A percentile compares a stretch with the other conserved stretches of the same genome.
phyloP scores from a whole-genome alignment of 1,284 basidiomycete genomes.

The Gomphus sp. region DNA sequence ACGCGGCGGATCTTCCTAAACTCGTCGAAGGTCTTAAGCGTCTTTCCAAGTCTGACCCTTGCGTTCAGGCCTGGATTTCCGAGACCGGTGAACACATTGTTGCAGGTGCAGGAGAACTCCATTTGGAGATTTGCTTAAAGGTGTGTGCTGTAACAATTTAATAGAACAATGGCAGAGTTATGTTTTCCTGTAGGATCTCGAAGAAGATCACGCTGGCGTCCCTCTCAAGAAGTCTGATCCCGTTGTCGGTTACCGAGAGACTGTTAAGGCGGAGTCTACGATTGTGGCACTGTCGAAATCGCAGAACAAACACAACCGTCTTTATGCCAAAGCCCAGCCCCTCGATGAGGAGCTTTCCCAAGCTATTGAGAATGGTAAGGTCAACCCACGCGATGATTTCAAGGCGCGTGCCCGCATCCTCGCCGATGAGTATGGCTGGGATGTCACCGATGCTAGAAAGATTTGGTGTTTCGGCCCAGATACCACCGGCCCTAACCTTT shows the following conservation, averaged over 20 bases:
- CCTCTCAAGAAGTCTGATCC: conserved; percentile 99
- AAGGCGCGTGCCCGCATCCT: conserved; percentile 93
- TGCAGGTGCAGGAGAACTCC: conserved; percentile 98
- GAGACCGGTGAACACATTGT: conserved; percentile 98
- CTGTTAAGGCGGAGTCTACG: conserved; percentile 91
- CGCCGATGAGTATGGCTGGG: conserved; percentile 97
- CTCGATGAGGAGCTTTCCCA: conserved; percentile 90
- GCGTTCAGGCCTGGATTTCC: conserved; percentile 92
- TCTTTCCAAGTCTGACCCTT: conserved; percentile 99
- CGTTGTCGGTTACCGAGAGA: conserved; percentile 98
- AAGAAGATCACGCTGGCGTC: conserved; percentile 99
- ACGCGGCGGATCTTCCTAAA: conserved; percentile 97
- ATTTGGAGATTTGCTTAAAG: conserved; percentile 99
- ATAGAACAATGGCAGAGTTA: neutral
- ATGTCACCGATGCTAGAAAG: conserved; percentile 98
- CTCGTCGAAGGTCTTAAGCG: conserved; percentile 99
- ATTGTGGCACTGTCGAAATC: conserved; percentile 98
- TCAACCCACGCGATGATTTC: conserved; percentile 95
- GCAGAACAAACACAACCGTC: conserved; percentile 99
- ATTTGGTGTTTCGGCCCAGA: conserved; percentile 99
- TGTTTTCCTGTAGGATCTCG: conserved; percentile 63
- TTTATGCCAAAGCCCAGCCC: conserved; percentile 90
- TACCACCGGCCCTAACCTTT: conserved; percentile 92
- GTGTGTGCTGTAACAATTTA: conserved; percentile 27
- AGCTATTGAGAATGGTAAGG: conserved; percentile 85